Base-by-base conservation (phyloP, 805 yeast species). In the Pichia occidentalis region DNA sequence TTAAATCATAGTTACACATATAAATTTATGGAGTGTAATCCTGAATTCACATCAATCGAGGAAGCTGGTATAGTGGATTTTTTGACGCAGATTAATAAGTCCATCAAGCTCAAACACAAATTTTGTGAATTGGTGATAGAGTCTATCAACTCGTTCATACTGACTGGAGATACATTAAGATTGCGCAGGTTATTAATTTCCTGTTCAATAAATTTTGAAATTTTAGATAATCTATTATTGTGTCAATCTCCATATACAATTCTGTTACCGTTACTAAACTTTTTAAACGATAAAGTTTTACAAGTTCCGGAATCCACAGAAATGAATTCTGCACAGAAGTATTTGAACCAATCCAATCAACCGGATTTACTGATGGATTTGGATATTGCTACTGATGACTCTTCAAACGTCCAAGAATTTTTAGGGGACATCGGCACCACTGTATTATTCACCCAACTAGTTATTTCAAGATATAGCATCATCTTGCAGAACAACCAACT, bases 391-490 rank as follows among this genome's bases (percentile, higher is more conserved):
- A 80, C 77, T 48, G 64, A 83, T 4, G 77, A 82, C 23, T 80
- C 80, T 50, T 85, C 60, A 2, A 59, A 58, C 39, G 46, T 49
- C 44, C 86, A 80, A 54, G 92, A 82, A 25, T 57, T 67, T 11
- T 83, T 78, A 50, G 65, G 85, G 2, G 77, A 83, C 27, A 78
- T 80, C 54, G 87, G 94, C 1, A 65, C 75, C 32, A 61, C 78
- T 1, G 50, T 81, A 19, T 52, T 79, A 26, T 62, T 79, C 28
- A 47, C 77, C 7, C 51, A 50, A 24, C 47, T 43, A 24, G 31
- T 41, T 7, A 32, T 50, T 6, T 26, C 32, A 21, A 46, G 47
- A 14, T 49, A 42, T 31, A 40, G 40, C 13, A 18, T 54, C 24
- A 43, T 48, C 8, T 16, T 46, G 3, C 33, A 37, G 7, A 27